Conservation (phyloP, 2,329 filamentous ascomycete species). For the Sporothrix sp. region DNA sequence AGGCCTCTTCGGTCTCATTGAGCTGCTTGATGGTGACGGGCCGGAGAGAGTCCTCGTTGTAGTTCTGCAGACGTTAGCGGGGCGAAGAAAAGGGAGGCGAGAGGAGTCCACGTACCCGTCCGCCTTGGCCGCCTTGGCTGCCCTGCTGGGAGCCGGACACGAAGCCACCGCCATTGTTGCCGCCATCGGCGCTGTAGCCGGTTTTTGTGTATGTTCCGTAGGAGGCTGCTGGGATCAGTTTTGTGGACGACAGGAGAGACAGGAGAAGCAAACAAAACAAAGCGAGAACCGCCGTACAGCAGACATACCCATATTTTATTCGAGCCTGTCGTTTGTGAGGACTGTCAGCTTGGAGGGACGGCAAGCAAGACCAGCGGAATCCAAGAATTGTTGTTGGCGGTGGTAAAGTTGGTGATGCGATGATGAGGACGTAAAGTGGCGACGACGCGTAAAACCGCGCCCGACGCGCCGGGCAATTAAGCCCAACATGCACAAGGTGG, state of each 20-base stretch:
- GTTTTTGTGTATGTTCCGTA: slow-evolving; percentile 41
- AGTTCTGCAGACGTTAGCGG: slow-evolving; percentile 33
- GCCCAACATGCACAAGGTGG: slow-evolving; percentile 5
- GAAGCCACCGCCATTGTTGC: slow-evolving; percentile 53
- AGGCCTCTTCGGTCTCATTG: slow-evolving; percentile 67
- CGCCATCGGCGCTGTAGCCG: slow-evolving; percentile 45
- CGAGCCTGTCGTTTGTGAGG: no score
- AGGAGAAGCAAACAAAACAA: no score
- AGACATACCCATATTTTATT: not conserved
- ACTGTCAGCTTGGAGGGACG: no score
- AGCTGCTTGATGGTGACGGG: slow-evolving; percentile 95
- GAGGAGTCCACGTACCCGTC: slow-evolving; percentile 19
- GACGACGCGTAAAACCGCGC: slow-evolving; percentile 10
- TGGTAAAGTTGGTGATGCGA: not conserved
- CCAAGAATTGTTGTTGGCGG: no score
- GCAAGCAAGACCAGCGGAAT: no score
- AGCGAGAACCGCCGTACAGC: no score
- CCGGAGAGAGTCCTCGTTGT: slow-evolving; percentile 76
- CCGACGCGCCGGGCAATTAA: slow-evolving; percentile 13
- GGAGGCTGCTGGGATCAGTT: slow-evolving; percentile 30
- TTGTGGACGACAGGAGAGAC: no score
- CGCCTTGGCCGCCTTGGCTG: slow-evolving; percentile 38
- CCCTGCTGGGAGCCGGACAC: slow-evolving; percentile 51
- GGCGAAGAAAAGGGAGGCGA: not conserved
- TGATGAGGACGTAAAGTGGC: slow-evolving; percentile 1